Base-by-base conservation (phyloP, 495 filamentous ascomycete genomes). In the Podospora anserina region DNA sequence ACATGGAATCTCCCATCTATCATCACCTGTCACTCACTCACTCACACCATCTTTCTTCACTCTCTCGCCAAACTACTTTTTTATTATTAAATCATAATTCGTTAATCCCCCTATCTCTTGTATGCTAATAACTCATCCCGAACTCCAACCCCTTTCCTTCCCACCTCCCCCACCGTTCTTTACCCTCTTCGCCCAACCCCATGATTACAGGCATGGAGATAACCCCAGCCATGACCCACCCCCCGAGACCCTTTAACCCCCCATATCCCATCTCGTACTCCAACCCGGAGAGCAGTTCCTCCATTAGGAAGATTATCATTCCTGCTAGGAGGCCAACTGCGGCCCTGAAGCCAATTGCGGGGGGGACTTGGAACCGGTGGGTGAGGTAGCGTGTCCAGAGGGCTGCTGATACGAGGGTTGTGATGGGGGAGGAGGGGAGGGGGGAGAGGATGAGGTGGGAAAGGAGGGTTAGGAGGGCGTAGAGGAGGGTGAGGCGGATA, bases 401-500 rank as follows among this genome's bases (percentile, higher is more conserved):
- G 4, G 67, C 63, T 5, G 70, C 55, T 49, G 39, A 32, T 5
- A 71, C 68, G n/a, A 72, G 26, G 13, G 71, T 49, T 20, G 53
- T 11, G 20, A 68, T 32, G 56, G 61, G 60, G n/a, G 20, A 20
- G 7, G 23, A 19, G 30, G 20, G 2, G 9, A 39, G 56, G 54
- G 59, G 18, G 49, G 71, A 56, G 61, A 64, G 65, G 39, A 44
- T 9, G 19, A 74, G 54, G n/a, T 58, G 23, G 55, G n/a, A 62
- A 0, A 4, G 63, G 5, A 28, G 64, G 62, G 69, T 68, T 20
- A 75, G 70, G 5, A 66, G 26, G 32, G 68, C 67, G 66, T 78
- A 77, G 68, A 73, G 32, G 28, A 74, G 59, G 56, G 67, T 71
- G 67, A 77, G 65, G 56, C 74, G 70, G 34, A 75, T 58, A 68